phyloP scores from a whole-genome alignment of 768 basidiomycete genomes.

The Russula griseocarnosa region DNA sequence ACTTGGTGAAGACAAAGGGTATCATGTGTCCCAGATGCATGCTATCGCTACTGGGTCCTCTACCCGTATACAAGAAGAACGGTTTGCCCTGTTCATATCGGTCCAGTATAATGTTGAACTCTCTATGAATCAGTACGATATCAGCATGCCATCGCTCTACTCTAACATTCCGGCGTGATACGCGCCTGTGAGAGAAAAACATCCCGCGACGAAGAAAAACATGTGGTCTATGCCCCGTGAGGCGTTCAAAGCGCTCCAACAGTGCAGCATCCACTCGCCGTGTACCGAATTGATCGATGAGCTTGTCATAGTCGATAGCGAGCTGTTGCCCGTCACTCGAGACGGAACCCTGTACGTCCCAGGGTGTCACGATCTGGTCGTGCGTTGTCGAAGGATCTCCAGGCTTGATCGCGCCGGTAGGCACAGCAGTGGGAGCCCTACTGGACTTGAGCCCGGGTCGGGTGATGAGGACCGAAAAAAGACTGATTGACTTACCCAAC shows the following conservation, averaged over 20 bases:
- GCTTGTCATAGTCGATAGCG: constrained; percentile 95
- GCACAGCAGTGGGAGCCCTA: constrained; percentile 10
- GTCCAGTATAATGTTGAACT: constrained; percentile 90
- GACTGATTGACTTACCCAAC: constrained; percentile 1
- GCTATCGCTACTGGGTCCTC: constrained; percentile 93
- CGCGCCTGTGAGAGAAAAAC: constrained; percentile 97
- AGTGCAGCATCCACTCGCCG: constrained; percentile 70
- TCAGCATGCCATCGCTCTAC: background rate
- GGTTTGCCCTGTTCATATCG: constrained; percentile 96
- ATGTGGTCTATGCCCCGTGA: constrained; percentile 88
- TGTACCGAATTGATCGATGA: constrained; percentile 92
- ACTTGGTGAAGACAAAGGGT: constrained; percentile 97
- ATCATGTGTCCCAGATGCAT: constrained; percentile 98
- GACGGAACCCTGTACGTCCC: constrained; percentile 94
- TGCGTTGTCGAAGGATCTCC: constrained; percentile 35
- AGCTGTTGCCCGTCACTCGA: constrained; percentile 84
- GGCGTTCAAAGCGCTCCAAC: constrained; percentile 81
- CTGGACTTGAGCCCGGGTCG: background rate
- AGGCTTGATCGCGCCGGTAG: constrained; percentile 34
- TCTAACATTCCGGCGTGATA: background rate
- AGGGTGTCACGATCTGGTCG: constrained; percentile 89
- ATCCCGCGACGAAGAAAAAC: constrained; percentile 82
- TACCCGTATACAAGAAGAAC: constrained; percentile 96
- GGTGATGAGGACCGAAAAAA: background rate
- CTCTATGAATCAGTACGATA: constrained; percentile 45